Base-by-base conservation (phyloP, 176 grass and related monocot genomes). In the Hsuehochloa calcarea region DNA sequence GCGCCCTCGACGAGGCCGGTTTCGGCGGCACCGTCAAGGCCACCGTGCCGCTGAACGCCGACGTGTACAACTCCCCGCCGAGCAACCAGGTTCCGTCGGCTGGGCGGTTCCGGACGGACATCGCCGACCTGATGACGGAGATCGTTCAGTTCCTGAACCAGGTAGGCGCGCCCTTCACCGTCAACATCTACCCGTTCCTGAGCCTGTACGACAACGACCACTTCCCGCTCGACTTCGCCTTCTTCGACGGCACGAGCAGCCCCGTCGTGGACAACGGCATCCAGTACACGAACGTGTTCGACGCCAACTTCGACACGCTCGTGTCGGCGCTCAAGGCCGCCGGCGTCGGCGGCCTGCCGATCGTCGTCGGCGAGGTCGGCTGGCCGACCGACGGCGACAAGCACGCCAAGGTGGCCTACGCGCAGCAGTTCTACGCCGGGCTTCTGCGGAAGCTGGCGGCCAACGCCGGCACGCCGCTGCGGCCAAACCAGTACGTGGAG, bases 141-240 rank as follows among this genome's bases (percentile, higher is more conserved):
- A 92, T 97, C 26, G 88, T 94, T 68, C 52, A 72, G 63, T 94
- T 97, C 89, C 61, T 97, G 16, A 85, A 78, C 78, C 86, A 94
- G 87, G 89, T 39, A 15, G 90, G 95, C 65, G 90, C 92, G 25
- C 92, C 95, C 10, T 91, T 97, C 87, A 87, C 77, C 8, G 90
- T 97, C 25, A 97, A 97, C 90, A 94, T 97, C 74, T 97, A 97
- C 88, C 95, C 95, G 5, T 97, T 94, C 89, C 81, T 97, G 13
- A 94, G 92, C 78, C 72, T 97, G 31, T 91, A 94, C 56, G 80
- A 1, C 45, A 87, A 39, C 75, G 6, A n/a, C 54, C 23, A 55
- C 58, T 97, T 97, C 88, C 95, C 95, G 1, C 74, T 97, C 5
- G 92, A 93, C 10, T 97, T 79, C 70, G 95, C 90, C 34, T 97